Conservation (phyloP, 192 early-diverging fungal genomes). For the Blastocladiella britannica region DNA sequence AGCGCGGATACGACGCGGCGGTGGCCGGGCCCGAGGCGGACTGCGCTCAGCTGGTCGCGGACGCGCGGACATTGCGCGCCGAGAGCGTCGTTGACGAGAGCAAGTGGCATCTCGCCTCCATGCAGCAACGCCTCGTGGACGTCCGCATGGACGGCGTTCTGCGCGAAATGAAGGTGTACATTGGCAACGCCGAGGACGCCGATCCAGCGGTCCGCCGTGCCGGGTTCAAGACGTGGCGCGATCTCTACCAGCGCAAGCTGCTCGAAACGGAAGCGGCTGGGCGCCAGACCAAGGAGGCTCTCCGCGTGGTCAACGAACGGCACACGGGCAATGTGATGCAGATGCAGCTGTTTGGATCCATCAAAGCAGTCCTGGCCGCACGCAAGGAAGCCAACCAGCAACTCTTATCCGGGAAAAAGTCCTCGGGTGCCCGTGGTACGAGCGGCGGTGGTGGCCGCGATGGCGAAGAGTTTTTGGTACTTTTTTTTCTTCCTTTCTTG, state of each 20-base stretch:
- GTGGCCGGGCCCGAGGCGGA: conserved; percentile 35
- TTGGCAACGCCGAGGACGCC: conserved; percentile 33
- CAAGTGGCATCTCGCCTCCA: conserved; percentile 23
- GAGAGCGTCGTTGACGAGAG: conserved; percentile 27
- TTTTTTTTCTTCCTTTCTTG: neutral
- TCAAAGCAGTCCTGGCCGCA: neutral
- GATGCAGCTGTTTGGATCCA: neutral
- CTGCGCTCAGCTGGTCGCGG: conserved; percentile 14
- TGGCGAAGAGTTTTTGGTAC: neutral
- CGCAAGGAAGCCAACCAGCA: neutral
- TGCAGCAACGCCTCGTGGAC: conserved; percentile 14
- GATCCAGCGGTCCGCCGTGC: conserved; percentile 25
- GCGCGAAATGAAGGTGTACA: conserved; percentile 40
- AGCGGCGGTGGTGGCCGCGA: no score
- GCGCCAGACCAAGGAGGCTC: conserved; percentile 20
- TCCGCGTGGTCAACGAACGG: conserved; percentile 29
- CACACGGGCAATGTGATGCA: neutral
- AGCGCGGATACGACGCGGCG: conserved; percentile 26
- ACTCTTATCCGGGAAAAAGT: neutral
- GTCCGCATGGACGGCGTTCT: conserved; percentile 19
- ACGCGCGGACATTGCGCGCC: conserved; percentile 18
- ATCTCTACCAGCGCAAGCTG: conserved; percentile 29
- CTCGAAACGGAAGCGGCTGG: conserved; percentile 25
- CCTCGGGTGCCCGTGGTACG: neutral
- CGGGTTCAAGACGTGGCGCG: conserved; percentile 40